These are phyloP conservation scores for Isatis tinctoria DNA, from an alignment of 345 rosid species.

Conservation along the genomic window DNA sequence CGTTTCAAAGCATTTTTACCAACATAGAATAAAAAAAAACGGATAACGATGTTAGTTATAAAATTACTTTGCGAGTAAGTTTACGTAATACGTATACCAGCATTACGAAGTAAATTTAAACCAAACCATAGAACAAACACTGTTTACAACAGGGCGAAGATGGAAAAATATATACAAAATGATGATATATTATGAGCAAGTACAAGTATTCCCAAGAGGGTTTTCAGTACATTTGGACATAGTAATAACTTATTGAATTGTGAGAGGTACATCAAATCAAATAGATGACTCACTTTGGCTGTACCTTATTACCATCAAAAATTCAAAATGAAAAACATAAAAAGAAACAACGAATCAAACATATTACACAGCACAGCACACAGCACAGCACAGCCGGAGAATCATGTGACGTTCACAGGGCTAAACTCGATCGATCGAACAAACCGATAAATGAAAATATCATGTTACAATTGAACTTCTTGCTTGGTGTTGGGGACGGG, in stretches of 20 bases:
- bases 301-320: slow-evolving; percentile 34
- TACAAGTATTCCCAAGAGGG: neutral
- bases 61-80: too few relatives aligned
- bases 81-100: neutral
- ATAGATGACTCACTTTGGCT: slow-evolving; percentile 27
- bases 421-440: slow-evolving; percentile 26
- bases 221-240: slow-evolving; percentile 4
- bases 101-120: neutral
- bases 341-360: slow-evolving; percentile 11
- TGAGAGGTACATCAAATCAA: slow-evolving; percentile 24
- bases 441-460: slow-evolving; percentile 31
- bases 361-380: slow-evolving; percentile 33
- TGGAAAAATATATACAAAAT: neutral
- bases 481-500: too few relatives aligned
- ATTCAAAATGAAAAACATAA: slow-evolving; percentile 18
- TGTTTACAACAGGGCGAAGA: neutral
- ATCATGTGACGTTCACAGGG: slow-evolving; percentile 15
- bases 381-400: slow-evolving; percentile 26
- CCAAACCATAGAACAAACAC: neutral
- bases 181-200: neutral
- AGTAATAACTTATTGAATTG: slow-evolving; percentile 23
- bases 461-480: too few relatives aligned
- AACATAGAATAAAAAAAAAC: too few relatives aligned
- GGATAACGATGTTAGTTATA: too few relatives aligned
- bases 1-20: neutral